A percentile compares a stretch with the other conserved stretches of the same genome.
Conservation (phyloP, 1,284 basidiomycete genomes). For the Acaromyces ingoldii region DNA sequence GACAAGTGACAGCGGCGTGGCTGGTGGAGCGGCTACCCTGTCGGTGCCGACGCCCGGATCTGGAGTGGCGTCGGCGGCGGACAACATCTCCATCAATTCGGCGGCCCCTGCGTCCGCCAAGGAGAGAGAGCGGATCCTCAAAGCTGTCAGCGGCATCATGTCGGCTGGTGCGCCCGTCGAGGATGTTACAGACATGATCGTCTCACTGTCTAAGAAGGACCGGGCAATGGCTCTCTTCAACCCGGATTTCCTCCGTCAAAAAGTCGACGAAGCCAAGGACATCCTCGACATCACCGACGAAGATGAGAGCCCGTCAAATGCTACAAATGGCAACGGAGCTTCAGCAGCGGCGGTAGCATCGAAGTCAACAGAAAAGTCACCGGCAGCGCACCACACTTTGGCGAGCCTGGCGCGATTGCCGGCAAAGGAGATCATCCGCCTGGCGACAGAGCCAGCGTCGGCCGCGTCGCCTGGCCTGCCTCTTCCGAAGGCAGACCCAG, state of each 20-base stretch:
- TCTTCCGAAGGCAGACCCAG: slow-evolving; percentile 65
- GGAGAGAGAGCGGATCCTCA: slow-evolving; percentile 64
- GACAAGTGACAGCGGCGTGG: too few relatives aligned
- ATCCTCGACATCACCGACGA: slow-evolving; percentile 63
- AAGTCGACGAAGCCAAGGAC: slow-evolving; percentile 73
- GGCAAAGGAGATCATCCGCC: slow-evolving; percentile 59
- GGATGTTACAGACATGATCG: slow-evolving; percentile 64
- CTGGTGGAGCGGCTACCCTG: too few relatives aligned
- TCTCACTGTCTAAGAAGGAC: slow-evolving; percentile 78
- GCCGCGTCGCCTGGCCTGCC: slow-evolving; percentile 59
- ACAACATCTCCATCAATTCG: slow-evolving; percentile 23
- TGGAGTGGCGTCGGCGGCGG: slow-evolving; percentile 2
- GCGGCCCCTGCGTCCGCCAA: slow-evolving; percentile 21
- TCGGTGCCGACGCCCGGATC: not conserved
- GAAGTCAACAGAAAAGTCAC: slow-evolving; percentile 3
- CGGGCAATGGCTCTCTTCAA: slow-evolving; percentile 85
- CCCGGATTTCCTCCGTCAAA: slow-evolving; percentile 67
- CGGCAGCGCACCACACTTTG: slow-evolving; percentile 24
- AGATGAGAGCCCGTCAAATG: slow-evolving; percentile 52
- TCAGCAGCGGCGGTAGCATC: slow-evolving; percentile 44
- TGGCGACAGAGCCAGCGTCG: slow-evolving; percentile 56
- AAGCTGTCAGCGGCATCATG: slow-evolving; percentile 52
- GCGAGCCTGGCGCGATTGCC: slow-evolving; percentile 62
- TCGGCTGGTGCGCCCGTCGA: slow-evolving; percentile 30
- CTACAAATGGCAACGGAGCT: slow-evolving; percentile 22